These are phyloP conservation scores for Oryza glumipatula DNA, from an alignment of 176 grass and related monocot species.

Conservation along the genomic window DNA sequence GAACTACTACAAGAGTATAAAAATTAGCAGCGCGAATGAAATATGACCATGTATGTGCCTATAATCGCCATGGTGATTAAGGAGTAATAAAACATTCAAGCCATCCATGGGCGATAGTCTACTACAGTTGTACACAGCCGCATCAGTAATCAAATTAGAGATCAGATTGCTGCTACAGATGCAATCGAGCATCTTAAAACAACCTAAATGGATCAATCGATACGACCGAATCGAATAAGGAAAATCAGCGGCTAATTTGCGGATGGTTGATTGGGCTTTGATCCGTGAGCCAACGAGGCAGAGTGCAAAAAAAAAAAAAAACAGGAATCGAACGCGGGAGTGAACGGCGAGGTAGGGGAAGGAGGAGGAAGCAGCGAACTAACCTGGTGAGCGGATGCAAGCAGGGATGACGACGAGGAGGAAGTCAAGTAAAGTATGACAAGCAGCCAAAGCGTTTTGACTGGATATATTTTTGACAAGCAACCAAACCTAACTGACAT, in stretches of 20 bases:
- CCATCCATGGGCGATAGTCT: neutral
- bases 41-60: too few species aligned
- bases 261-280: neutral
- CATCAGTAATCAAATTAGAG: neutral
- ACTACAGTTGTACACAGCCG: neutral
- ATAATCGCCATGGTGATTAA: too few species aligned
- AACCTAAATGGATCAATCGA: neutral
- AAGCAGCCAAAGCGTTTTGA: too few species aligned
- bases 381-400: constrained; percentile 51
- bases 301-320: neutral
- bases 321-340: neutral
- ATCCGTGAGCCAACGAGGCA: neutral
- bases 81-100: neutral
- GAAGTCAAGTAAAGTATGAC: neutral
- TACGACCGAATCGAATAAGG: neutral
- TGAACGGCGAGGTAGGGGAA: too few species aligned
- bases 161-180: neutral
- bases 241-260: too few species aligned
- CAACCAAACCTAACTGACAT: too few species aligned
- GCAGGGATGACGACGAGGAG: too few species aligned
- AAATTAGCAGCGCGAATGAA: neutral
- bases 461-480: too few species aligned
- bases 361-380: neutral
- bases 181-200: neutral
- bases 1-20: neutral